phyloP scores from a whole-genome alignment of 805 yeast genomes.

The Barnettozyma sucrosica region DNA sequence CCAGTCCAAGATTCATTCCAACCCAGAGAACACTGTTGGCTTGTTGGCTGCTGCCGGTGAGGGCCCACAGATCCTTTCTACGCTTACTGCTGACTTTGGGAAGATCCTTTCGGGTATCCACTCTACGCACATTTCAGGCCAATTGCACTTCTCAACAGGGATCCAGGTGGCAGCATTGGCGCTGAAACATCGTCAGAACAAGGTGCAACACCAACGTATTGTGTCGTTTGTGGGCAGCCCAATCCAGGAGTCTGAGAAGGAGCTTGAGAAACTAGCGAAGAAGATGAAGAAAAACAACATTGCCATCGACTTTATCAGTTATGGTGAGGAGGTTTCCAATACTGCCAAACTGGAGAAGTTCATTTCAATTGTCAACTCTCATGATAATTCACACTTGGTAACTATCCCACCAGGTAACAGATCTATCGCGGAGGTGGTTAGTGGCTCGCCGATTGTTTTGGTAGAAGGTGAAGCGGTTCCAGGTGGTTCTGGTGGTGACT shows the following conservation, averaged over 20 bases:
- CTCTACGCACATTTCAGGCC: conserved; percentile 67
- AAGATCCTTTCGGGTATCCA: conserved; percentile 80
- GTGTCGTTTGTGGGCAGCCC: conserved; percentile 89
- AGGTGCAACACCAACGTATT: conserved; percentile 85
- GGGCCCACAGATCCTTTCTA: conserved; percentile 82
- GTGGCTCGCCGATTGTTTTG: conserved; percentile 65
- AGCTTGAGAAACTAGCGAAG: conserved; percentile 79
- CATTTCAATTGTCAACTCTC: conserved; percentile 60
- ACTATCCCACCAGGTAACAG: conserved; percentile 87
- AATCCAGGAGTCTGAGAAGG: conserved; percentile 58
- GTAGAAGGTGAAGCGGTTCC: conserved; percentile 47
- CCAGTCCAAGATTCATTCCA: conserved; percentile 76
- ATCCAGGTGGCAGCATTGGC: conserved; percentile 93
- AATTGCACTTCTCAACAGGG: conserved; percentile 66
- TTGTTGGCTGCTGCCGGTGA: conserved; percentile 82
- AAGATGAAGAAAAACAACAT: conserved; percentile 89
- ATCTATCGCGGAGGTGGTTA: conserved; percentile 74
- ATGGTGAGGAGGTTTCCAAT: conserved; percentile 83
- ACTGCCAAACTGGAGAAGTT: conserved; percentile 76
- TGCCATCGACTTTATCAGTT: conserved; percentile 83
- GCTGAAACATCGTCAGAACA: conserved; percentile 92
- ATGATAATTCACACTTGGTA: conserved; percentile 74
- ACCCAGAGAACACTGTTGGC: conserved; percentile 94
- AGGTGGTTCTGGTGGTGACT: conserved; percentile 35
- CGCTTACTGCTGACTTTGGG: conserved; percentile 83